Evolutionary conservation across 371 early-diverging fungal genomes (phyloP), one percentile per base, ranked within the genome.

Genomic region (Mucor racemosus): DNA sequence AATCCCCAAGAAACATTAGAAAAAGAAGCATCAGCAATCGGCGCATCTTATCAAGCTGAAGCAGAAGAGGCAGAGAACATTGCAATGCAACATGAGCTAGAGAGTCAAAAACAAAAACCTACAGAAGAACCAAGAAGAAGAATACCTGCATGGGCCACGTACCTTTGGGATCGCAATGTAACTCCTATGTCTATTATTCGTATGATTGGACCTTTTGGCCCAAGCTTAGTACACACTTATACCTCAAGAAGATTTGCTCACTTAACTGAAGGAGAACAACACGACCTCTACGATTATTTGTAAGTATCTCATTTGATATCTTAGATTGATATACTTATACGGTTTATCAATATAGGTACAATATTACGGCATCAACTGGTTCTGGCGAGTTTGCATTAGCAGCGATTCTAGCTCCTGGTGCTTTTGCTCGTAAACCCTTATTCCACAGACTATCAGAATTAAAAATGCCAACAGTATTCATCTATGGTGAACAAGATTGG

Each of bases 401-500:
- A 13, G 82, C 88, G 0, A 78, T 93, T 39, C 80, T 97, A 19
- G 80, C 86, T 5, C 91, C 92, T 4, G 93, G 93, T 11, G 96
- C 95, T 0, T 95, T 81, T 84, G 95, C 96, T 3, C 84, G 93
- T 15, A 78, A 81, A 42, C 96, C 97, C 13, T 81, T 97, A 17
- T 82, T 89, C 58, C 70, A 87, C 57, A 79, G 94, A 8, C 71
- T 96, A 3, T 64, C 75, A 7, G 71, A 76, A n/a, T 72, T 97
- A 7, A 71, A 75, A 41, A 86, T 95, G 87, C 95, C 96, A 0
- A 91, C 90, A 0, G 82, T 86, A 17, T 95, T 96, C 72, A 76
- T 95, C 56, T 96, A 92, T 69, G 94, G 94, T 26, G 77, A 77
- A 39, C 33, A 75, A 5, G 97, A 97, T 84, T 97, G 96, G 96